Conservation (phyloP, 208 protist genomes). For the Wallacemonas rigidus region DNA sequence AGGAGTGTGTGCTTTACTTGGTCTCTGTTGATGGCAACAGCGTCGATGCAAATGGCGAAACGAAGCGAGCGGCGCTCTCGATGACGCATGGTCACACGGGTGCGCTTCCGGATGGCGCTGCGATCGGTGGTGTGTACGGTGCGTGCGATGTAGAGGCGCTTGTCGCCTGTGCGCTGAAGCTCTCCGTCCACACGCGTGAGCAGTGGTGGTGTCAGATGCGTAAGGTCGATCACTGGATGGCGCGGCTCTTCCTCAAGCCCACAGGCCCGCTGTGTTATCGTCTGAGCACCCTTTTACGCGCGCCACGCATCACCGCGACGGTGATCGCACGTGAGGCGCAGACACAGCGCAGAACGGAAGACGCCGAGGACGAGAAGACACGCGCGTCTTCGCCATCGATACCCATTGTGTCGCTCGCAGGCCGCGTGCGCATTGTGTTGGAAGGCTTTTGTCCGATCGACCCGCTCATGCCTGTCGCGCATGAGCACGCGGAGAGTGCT, state of each 20-base stretch:
- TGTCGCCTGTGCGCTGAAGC: slow-evolving; percentile 3
- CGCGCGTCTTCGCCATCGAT: background rate
- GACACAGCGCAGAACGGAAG: background rate
- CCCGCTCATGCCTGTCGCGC: slow-evolving; percentile 2
- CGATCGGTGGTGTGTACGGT: slow-evolving; percentile 3
- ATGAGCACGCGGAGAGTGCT: background rate
- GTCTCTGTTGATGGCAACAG: slow-evolving; percentile 7
- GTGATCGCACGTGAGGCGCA: background rate
- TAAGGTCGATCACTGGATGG: slow-evolving; percentile 10
- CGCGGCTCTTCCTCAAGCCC: background rate
- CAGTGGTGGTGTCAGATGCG: slow-evolving; percentile 15
- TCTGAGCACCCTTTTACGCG: background rate
- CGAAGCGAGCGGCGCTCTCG: background rate
- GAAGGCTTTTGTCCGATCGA: slow-evolving; percentile 8
- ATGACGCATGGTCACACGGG: background rate
- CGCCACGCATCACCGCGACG: background rate
- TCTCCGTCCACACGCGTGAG: slow-evolving; percentile 8
- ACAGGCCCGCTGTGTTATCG: slow-evolving; percentile 2
- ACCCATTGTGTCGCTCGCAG: background rate
- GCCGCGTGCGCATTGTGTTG: background rate
- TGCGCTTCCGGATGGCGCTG: background rate
- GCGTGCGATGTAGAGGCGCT: background rate
- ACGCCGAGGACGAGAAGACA: background rate
- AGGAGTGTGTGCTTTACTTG: slow-evolving; percentile 46
- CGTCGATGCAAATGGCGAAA: background rate